Conservation (phyloP, 2,329 filamentous ascomycete genomes). For the Alternaria viburni region DNA sequence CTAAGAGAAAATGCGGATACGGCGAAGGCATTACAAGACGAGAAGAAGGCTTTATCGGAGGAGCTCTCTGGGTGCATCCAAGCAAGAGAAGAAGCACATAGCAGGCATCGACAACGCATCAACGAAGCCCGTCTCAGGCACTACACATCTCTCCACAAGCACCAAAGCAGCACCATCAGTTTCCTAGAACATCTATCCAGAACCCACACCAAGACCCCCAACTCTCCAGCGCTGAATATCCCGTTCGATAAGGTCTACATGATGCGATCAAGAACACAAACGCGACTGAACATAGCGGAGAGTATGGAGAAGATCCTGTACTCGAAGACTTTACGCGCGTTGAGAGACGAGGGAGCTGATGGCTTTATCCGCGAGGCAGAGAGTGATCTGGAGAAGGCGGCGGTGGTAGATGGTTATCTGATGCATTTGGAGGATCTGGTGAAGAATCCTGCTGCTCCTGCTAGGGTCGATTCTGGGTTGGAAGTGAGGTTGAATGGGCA, state of each 20-base stretch:
- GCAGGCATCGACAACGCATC: not conserved
- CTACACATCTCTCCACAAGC: not conserved
- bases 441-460: not conserved
- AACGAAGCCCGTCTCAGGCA: not conserved
- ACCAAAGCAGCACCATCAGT: not conserved
- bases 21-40: not conserved
- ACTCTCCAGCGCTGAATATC: not conserved
- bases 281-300: not conserved
- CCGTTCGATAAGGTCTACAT: not conserved
- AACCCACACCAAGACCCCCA: not conserved
- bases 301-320: not conserved
- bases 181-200: not conserved
- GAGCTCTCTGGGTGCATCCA: not conserved
- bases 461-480: not conserved
- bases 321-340: not conserved
- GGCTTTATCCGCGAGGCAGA: not conserved
- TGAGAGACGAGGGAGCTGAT: not conserved
- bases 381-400: not conserved
- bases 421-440: not conserved
- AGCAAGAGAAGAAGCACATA: not conserved
- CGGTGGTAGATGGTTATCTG: not conserved
- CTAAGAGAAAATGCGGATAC: not conserved
- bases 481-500: not conserved
- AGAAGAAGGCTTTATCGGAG: not conserved
- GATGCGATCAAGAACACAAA: not conserved